phyloP scores from a whole-genome alignment of 2,329 filamentous ascomycete species.

The Teratosphaeria gauchensis region DNA sequence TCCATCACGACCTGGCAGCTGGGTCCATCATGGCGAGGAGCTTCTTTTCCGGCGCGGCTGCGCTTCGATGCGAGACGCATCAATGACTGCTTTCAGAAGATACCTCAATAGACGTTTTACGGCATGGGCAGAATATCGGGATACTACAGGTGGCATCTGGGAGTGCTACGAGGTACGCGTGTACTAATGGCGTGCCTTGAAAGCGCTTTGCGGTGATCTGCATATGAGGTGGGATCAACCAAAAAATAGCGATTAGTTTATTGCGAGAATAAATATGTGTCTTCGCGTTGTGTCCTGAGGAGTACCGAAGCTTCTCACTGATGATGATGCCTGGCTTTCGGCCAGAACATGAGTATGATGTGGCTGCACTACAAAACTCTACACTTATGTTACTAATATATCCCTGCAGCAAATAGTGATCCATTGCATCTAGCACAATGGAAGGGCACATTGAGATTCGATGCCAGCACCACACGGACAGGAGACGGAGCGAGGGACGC shows the following conservation, averaged over 20 bases:
- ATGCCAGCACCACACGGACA: no score
- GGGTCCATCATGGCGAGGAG: background rate
- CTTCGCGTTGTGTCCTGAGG: background rate
- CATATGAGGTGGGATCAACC: background rate
- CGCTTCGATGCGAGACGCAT: background rate
- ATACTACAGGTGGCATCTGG: background rate
- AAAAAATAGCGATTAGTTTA: background rate
- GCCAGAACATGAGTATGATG: background rate
- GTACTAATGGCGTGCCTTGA: background rate
- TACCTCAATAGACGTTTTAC: background rate
- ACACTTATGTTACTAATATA: no score
- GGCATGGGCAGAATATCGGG: background rate
- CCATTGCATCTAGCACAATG: background rate
- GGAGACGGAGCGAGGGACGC: background rate
- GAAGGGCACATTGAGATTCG: background rate
- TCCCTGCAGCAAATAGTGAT: no score
- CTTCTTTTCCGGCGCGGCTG: background rate
- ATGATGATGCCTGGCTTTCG: no score
- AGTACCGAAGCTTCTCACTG: no score
- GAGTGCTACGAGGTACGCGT: background rate
- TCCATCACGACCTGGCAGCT: background rate
- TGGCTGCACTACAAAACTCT: background rate
- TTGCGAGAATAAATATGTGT: background rate
- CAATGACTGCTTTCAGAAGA: constrained; percentile 1
- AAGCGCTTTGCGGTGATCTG: background rate